phyloP scores from a whole-genome alignment of 371 early-diverging fungal genomes.

The Mortierella sp. region DNA sequence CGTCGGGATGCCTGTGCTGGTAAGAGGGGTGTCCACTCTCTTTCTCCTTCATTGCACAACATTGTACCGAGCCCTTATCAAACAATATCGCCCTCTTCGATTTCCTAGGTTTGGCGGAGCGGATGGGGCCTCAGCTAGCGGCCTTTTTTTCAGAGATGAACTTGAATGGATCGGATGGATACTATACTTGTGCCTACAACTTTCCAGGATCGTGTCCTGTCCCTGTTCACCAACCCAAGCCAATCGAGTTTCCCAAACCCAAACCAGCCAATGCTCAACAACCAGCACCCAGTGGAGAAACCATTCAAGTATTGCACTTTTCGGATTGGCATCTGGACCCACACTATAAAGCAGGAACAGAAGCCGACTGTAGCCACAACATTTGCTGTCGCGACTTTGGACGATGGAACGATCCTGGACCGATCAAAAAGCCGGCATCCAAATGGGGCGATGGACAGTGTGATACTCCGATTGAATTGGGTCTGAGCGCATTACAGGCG shows the following conservation, averaged over 20 bases:
- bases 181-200: conserved; percentile 41
- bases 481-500: conserved; percentile 43
- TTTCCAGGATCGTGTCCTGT: conserved; percentile 51
- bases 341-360: conserved; percentile 27
- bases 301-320: conserved; percentile 45
- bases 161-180: conserved; percentile 37
- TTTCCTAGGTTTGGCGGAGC: conserved; percentile 31
- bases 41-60: background rate
- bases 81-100: background rate
- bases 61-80: background rate
- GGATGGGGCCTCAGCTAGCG: conserved; percentile 33
- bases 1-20: conserved; percentile 48
- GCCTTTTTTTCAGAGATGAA: conserved; percentile 40
- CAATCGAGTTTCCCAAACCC: conserved; percentile 39
- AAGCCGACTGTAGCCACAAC: conserved; percentile 50
- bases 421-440: conserved; percentile 44
- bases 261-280: conserved; percentile 40
- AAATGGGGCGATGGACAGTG: conserved; percentile 53
- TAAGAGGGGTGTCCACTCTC: background rate
- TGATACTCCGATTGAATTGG: conserved; percentile 49
- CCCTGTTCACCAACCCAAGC: conserved; percentile 31
- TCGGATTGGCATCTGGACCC: conserved; percentile 54
- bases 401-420: conserved; percentile 48
- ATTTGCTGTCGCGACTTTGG: conserved; percentile 53
- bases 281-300: conserved; percentile 45